These are phyloP conservation scores for Colletotrichum melonis DNA, from an alignment of 2,329 filamentous ascomycete genomes.

Conservation along the genomic window DNA sequence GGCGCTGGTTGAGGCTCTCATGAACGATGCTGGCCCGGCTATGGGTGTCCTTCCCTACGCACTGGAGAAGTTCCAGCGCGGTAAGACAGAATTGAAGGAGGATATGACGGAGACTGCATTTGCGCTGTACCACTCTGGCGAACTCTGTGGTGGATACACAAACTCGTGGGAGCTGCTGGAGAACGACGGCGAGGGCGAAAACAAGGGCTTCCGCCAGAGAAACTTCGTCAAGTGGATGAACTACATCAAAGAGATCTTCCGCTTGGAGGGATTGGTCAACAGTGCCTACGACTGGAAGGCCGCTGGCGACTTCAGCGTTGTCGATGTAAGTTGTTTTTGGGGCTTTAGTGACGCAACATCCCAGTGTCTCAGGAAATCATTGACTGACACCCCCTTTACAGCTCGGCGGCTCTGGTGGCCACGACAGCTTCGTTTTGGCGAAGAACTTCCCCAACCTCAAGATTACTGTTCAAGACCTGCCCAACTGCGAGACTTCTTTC, in stretches of 20 bases:
- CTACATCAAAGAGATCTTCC: conserved; percentile 53
- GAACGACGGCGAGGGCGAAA: conserved; percentile 52
- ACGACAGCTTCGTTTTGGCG: conserved; percentile 54
- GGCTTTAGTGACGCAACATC: not conserved
- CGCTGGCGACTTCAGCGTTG: conserved; percentile 48
- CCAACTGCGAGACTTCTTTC: conserved; percentile 48
- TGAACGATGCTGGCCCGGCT: conserved; percentile 51
- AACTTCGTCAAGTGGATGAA: conserved; percentile 54
- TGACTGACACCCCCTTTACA: conserved; percentile 34
- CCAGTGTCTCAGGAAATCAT: not conserved
- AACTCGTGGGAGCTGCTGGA: conserved; percentile 54
- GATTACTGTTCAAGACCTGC: conserved; percentile 58
- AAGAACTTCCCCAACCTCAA: conserved; percentile 52
- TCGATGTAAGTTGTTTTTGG: conserved; percentile 50
- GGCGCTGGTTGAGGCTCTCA: conserved; percentile 49
- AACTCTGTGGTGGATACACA: conserved; percentile 42
- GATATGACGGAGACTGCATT: conserved; percentile 51
- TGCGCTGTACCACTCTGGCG: conserved; percentile 47
- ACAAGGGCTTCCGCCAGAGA: conserved; percentile 50
- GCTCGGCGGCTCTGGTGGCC: conserved; percentile 56
- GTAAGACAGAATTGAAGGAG: conserved; percentile 45
- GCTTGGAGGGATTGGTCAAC: conserved; percentile 47
- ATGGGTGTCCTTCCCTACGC: conserved; percentile 48
- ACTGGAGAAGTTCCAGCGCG: conserved; percentile 45
- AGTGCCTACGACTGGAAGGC: conserved; percentile 49